Evolutionary conservation across 2,329 filamentous ascomycete genomes (phyloP).

Genomic region (Sclerotinia trifoliorum): DNA sequence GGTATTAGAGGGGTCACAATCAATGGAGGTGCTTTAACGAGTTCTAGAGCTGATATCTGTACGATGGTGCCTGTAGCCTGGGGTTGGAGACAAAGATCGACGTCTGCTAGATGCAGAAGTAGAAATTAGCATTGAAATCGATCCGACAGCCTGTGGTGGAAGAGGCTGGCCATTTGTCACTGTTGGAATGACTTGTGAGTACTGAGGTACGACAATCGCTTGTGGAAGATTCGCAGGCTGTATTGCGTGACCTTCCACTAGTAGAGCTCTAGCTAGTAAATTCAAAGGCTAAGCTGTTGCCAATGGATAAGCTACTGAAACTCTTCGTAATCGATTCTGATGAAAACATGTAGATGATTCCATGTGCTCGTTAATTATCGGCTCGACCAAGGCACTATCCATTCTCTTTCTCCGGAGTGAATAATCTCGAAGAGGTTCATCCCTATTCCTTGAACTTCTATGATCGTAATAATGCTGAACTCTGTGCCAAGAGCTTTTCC

Average conservation of each 20-base stretch:
- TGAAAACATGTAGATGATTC: neutral
- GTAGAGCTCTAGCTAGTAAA: too few relatives aligned
- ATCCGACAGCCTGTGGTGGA: neutral
- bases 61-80: neutral
- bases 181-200: neutral
- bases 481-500: neutral
- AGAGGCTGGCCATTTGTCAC: neutral
- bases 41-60: neutral
- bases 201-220: neutral
- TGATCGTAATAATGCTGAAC: neutral
- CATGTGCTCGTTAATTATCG: neutral
- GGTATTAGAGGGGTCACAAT: neutral
- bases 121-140: neutral
- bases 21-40: neutral
- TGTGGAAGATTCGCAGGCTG: neutral
- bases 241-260: neutral
- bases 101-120: neutral
- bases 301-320: neutral
- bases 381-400: neutral
- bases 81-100: neutral
- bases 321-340: neutral
- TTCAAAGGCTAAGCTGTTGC: too few relatives aligned
- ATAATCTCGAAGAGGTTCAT: neutral
- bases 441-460: neutral
- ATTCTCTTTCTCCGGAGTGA: neutral